Conservation (phyloP, 768 basidiomycete genomes). For the Amanita subjunquillea region DNA sequence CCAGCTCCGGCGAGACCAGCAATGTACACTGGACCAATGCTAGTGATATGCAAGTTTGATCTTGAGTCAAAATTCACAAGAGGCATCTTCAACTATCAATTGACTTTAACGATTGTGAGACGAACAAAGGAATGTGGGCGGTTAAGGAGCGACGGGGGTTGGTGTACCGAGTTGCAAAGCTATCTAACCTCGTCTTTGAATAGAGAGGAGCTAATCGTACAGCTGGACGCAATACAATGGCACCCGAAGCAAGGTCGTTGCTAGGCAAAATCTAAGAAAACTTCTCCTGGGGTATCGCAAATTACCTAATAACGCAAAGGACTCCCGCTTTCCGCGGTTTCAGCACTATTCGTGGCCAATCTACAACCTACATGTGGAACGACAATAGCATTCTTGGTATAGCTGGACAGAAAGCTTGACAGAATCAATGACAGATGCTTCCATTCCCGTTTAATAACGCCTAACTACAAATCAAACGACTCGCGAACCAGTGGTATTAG, state of each 20-base stretch:
- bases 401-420: background rate
- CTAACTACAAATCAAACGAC: too few species aligned
- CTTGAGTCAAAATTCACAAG: conserved; percentile 5
- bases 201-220: background rate
- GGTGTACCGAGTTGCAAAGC: background rate
- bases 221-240: background rate
- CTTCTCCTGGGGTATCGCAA: background rate
- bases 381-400: background rate
- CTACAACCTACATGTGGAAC: background rate
- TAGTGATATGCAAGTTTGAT: background rate
- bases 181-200: background rate
- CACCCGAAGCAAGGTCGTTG: background rate
- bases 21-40: conserved; percentile 26
- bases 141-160: background rate
- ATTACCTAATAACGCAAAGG: background rate
- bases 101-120: background rate
- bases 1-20: conserved; percentile 41
- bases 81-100: background rate
- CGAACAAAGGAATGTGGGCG: background rate
- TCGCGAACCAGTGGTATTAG: too few species aligned
- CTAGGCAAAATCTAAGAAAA: background rate
- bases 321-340: background rate
- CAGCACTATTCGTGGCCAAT: background rate
- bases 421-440: background rate
- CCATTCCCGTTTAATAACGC: too few species aligned